Conservation (phyloP, 257 asterid genomes). For the Ehretia macrophylla region DNA sequence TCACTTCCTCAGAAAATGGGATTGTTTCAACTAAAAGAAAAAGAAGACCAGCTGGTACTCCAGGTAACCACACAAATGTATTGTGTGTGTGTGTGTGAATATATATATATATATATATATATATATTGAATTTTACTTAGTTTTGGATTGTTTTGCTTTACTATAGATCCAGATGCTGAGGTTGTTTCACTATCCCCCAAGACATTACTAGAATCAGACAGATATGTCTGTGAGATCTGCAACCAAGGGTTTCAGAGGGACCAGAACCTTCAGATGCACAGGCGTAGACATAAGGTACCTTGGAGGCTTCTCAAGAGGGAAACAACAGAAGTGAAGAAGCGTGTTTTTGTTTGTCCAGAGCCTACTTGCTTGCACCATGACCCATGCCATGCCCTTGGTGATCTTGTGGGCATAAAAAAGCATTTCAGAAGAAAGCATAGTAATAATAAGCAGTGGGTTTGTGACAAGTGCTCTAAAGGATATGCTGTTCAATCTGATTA, state of each 20-base stretch:
- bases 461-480: conserved; percentile 59
- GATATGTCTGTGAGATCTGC: conserved; percentile 28
- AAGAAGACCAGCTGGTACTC: conserved; percentile 34
- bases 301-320: conserved; percentile 43
- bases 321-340: conserved; percentile 30
- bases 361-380: conserved; percentile 69
- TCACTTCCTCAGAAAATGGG: conserved; percentile 23
- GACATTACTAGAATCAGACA: conserved; percentile 25
- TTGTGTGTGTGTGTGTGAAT: too few species aligned
- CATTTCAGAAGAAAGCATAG: conserved; percentile 65
- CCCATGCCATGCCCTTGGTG: conserved; percentile 74
- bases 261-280: conserved; percentile 29
- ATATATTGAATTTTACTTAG: too few species aligned
- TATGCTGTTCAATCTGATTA: conserved; percentile 73
- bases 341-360: conserved; percentile 75
- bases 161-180: conserved; percentile 22
- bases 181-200: conserved; percentile 24
- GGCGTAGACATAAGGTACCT: conserved; percentile 24
- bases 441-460: conserved; percentile 62
- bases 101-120: too few species aligned
- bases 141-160: background rate
- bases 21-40: conserved; percentile 13
- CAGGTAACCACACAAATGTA: conserved; percentile 14
- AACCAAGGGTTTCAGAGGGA: conserved; percentile 30
- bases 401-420: conserved; percentile 18